Percentiles rank a stretch among this genome's conserved stretches.
These are phyloP conservation scores for Colletotrichum cuscutae DNA, from an alignment of 2,329 filamentous ascomycete species.

Conservation along the genomic window DNA sequence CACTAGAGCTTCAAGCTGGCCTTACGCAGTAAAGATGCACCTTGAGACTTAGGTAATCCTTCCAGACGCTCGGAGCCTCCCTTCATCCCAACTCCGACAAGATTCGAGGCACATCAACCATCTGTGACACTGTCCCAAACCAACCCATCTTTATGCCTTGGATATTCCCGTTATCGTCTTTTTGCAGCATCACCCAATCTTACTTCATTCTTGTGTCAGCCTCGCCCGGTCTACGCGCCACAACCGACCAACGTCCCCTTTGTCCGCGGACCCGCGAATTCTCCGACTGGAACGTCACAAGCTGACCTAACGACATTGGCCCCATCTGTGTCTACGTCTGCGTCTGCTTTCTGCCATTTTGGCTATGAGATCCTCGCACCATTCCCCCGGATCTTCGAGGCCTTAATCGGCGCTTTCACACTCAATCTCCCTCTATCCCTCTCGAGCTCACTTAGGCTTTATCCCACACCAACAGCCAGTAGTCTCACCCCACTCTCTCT, in stretches of 20 bases:
- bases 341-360: constrained; percentile 24
- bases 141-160: constrained; percentile 27
- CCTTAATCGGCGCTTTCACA: constrained; percentile 13
- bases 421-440: constrained; percentile 12
- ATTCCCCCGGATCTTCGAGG: constrained; percentile 31
- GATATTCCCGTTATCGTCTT: constrained; percentile 11
- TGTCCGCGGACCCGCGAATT: constrained; percentile 20
- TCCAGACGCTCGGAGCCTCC: constrained; percentile 29
- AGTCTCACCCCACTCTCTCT: background rate
- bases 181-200: constrained; percentile 17
- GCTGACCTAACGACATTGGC: background rate
- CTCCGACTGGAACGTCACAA: constrained; percentile 27
- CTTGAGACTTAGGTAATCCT: constrained; percentile 26
- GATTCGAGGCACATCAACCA: constrained; percentile 31
- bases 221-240: constrained; percentile 13
- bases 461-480: background rate
- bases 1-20: background rate
- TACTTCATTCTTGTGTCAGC: constrained; percentile 28
- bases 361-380: constrained; percentile 23
- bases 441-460: background rate
- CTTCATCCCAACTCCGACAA: constrained; percentile 31
- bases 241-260: background rate
- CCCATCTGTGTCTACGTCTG: background rate
- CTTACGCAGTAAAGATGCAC: background rate
- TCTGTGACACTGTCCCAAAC: constrained; percentile 34